A percentile compares a stretch with the other conserved stretches of the same genome.
These are phyloP conservation scores for Aspergillus alliaceus DNA, from an alignment of 2,329 filamentous ascomycete genomes.

Conservation along the genomic window DNA sequence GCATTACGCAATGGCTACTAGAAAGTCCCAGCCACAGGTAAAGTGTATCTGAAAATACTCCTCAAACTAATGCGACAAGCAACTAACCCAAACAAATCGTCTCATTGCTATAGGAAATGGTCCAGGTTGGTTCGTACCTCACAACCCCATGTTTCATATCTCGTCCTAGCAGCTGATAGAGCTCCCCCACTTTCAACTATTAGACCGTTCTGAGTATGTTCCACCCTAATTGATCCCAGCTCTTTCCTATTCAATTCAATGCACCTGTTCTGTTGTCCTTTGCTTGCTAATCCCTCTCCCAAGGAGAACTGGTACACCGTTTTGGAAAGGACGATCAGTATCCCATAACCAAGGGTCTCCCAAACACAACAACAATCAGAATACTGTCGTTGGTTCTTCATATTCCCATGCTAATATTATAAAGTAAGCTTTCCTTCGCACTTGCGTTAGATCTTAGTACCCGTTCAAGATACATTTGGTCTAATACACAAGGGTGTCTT, in stretches of 20 bases:
- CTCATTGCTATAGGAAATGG: slow-evolving; percentile 75
- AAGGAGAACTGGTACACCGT: slow-evolving; percentile 78
- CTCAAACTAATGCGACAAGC: background rate
- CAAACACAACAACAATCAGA: slow-evolving; percentile 61
- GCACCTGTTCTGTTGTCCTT: background rate
- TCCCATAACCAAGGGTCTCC: slow-evolving; percentile 55
- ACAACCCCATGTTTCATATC: slow-evolving; percentile 14
- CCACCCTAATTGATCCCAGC: background rate
- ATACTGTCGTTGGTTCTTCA: slow-evolving; percentile 83
- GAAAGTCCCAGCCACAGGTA: slow-evolving; percentile 71
- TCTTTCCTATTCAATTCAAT: background rate
- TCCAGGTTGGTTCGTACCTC: slow-evolving; percentile 88
- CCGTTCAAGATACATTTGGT: background rate
- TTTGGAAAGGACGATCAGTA: slow-evolving; percentile 70
- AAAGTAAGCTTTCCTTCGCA: slow-evolving; percentile 59
- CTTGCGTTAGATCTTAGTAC: background rate
- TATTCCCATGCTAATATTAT: slow-evolving; percentile 96
- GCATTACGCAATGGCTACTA: slow-evolving; percentile 34
- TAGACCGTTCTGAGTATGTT: slow-evolving; percentile 43
- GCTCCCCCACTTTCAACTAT: slow-evolving; percentile 16
- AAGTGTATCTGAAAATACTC: slow-evolving; percentile 22
- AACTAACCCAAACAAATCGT: background rate
- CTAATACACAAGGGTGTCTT: slow-evolving; percentile 1
- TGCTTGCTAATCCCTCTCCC: slow-evolving; percentile 15
- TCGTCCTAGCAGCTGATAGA: slow-evolving; percentile 23